Conservation (phyloP, 441 rosid genomes). For the Erodium trifolium region DNA sequence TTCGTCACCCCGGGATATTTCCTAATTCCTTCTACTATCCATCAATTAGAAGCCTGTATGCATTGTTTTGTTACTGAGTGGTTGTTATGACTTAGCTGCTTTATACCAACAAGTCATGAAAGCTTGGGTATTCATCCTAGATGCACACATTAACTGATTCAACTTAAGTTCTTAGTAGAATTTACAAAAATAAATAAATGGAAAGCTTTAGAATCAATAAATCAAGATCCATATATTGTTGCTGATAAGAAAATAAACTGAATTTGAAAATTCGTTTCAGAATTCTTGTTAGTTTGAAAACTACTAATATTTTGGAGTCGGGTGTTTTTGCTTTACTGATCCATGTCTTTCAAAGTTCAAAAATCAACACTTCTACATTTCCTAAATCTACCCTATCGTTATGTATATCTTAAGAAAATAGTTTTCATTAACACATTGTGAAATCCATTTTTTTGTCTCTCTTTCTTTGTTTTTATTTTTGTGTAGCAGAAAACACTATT, state of each 20-base stretch:
- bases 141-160: not conserved
- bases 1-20: not conserved
- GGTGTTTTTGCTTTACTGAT: not conserved
- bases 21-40: not conserved
- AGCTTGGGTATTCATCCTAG: not conserved
- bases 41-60: not conserved
- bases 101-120: not conserved
- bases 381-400: too few species aligned
- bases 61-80: not conserved
- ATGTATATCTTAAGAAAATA: too few species aligned
- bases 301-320: not conserved
- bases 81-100: not conserved
- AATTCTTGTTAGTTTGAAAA: not conserved
- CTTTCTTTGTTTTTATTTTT: not conserved
- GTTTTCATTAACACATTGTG: not conserved
- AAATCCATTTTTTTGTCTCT: not conserved
- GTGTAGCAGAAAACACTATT: not conserved
- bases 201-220: not conserved
- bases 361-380: not conserved
- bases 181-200: too few species aligned
- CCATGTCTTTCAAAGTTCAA: not conserved
- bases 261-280: not conserved
- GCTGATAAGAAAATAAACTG: not conserved
- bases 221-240: not conserved
- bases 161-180: not conserved